A percentile compares a stretch with the other conserved stretches of the same genome.
These are phyloP conservation scores for Stylosanthes scabra DNA, from an alignment of 331 rosid species.

Conservation along the genomic window DNA sequence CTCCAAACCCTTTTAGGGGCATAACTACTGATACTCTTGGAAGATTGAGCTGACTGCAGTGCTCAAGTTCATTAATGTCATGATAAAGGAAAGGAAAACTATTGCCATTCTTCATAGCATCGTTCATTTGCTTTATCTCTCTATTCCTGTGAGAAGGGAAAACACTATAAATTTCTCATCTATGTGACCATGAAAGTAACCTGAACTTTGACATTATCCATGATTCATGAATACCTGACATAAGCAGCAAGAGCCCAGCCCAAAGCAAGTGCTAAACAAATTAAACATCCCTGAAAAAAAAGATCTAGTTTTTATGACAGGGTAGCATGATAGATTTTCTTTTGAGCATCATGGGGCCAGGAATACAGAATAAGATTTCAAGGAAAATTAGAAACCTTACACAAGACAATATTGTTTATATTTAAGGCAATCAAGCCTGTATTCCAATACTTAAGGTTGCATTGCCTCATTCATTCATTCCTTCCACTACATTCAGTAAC, in stretches of 20 bases:
- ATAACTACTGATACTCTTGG: slow-evolving; percentile 87
- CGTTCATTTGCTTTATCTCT: slow-evolving; percentile 78
- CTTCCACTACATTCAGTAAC: slow-evolving; percentile 28
- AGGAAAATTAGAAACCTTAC: slow-evolving; percentile 6
- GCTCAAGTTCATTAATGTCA: slow-evolving; percentile 86
- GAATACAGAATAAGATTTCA: slow-evolving; percentile 22
- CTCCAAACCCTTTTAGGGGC: slow-evolving; percentile 99
- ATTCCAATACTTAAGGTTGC: slow-evolving; percentile 25
- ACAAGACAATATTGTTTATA: slow-evolving; percentile 22
- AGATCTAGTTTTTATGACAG: slow-evolving; percentile 9
- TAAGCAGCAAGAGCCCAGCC: slow-evolving; percentile 95
- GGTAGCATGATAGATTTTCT: slow-evolving; percentile 8
- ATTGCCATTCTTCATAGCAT: slow-evolving; percentile 63
- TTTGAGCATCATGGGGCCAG: slow-evolving; percentile 28
- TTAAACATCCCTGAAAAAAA: slow-evolving; percentile 71
- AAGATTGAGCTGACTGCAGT: slow-evolving; percentile 78
- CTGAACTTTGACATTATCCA: slow-evolving; percentile 4
- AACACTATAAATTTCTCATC: slow-evolving; percentile 23
- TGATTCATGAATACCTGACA: slow-evolving; percentile 68
- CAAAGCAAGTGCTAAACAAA: slow-evolving; percentile 75
- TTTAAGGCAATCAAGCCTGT: background rate
- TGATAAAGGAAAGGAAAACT: slow-evolving; percentile 83
- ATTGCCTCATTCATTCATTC: slow-evolving; percentile 29
- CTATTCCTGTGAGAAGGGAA: slow-evolving; percentile 67
- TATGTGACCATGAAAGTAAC: slow-evolving; percentile 12